phyloP scores from a whole-genome alignment of 176 grass and related monocot species.

The Zoysia japonica region DNA sequence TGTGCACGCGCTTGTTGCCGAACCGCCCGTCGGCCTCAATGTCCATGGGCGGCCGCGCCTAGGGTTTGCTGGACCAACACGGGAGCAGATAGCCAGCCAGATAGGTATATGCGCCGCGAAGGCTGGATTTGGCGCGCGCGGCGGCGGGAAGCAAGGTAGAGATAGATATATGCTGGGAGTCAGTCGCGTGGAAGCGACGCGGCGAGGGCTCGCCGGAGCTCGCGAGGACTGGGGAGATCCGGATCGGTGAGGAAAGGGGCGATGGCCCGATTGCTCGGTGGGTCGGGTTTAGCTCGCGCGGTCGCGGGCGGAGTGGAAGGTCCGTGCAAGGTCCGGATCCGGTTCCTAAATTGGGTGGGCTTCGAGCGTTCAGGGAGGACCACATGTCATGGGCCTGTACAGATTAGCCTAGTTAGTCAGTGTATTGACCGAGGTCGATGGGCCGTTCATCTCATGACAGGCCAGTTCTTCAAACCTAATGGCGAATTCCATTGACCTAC shows the following conservation, averaged over 20 bases:
- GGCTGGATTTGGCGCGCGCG: conserved; percentile 5
- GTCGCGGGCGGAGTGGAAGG: not conserved
- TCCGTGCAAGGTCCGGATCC: not conserved
- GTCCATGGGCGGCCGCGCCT: conserved; percentile 54
- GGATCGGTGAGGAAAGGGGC: conserved; percentile 50
- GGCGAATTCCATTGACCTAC: not conserved
- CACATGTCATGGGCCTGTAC: not conserved
- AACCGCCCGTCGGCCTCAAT: conserved; percentile 56
- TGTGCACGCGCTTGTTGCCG: conserved; percentile 66
- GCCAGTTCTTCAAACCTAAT: too few species aligned
- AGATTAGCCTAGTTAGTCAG: not conserved
- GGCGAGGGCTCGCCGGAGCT: conserved; percentile 59
- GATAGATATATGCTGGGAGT: conserved; percentile 14
- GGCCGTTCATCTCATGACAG: not conserved
- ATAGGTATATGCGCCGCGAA: too few species aligned
- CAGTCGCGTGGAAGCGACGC: conserved; percentile 47
- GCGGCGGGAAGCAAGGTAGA: conserved; percentile 1
- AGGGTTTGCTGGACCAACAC: conserved; percentile 44
- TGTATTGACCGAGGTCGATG: not conserved
- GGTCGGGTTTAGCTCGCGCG: conserved; percentile 30
- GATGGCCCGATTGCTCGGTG: conserved; percentile 14
- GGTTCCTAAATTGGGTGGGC: not conserved
- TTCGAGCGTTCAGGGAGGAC: not conserved
- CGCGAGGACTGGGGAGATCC: conserved; percentile 33
- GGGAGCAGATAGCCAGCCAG: not conserved